Base-by-base conservation (phyloP, 2,329 filamentous ascomycete genomes). In the Ceratocystis colombiana region DNA sequence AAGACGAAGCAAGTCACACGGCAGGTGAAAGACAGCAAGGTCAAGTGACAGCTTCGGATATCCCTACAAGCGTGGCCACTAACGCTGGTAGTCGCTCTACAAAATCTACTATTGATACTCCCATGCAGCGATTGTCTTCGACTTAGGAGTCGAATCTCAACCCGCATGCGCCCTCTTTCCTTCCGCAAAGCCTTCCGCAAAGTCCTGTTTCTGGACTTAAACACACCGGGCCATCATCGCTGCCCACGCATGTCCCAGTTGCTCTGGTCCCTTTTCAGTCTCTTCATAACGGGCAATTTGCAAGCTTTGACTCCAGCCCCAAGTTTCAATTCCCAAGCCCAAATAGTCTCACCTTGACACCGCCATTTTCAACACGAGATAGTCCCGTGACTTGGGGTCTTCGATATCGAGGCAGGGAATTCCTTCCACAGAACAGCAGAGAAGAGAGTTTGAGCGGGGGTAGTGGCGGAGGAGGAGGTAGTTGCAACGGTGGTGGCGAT, bases 161-260 rank as follows among this genome's bases (percentile, higher is more conserved):
- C 73, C 82, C 82, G 41, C 75, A 78, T 70, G 82, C 82, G 33
- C 78, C 80, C 57, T 78, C 79, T 64, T 84, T 84, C 68, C 84
- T 80, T 1, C 82, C 82, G 61, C n/a, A 28, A n/a, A 64, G 50
- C 33, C 46, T 33, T 22, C 41, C 61, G 8, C 41, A 30, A 59
- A 59, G 55, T 30, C 55, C 55, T 33, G 55, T 37, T 8, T 28
- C 55, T n/a, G 55, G 55, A n/a, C 17, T 33, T 17, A 59, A 37
- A n/a, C 15, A 30, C 28, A 28, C 28, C 55, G 55, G 55, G 17
- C 55, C 30, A 25, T 59, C 55, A 20, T 37, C 55, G 17, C 20
- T 59, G 28, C 55, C 55, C 28, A 59, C 55, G 1, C 55, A 37
- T 37, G 25, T 59, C 5, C 55, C 55, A 30, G 55, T 59, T 20